Conservation (phyloP, 768 basidiomycete species). For the Tylopilus vinaceipallidus region DNA sequence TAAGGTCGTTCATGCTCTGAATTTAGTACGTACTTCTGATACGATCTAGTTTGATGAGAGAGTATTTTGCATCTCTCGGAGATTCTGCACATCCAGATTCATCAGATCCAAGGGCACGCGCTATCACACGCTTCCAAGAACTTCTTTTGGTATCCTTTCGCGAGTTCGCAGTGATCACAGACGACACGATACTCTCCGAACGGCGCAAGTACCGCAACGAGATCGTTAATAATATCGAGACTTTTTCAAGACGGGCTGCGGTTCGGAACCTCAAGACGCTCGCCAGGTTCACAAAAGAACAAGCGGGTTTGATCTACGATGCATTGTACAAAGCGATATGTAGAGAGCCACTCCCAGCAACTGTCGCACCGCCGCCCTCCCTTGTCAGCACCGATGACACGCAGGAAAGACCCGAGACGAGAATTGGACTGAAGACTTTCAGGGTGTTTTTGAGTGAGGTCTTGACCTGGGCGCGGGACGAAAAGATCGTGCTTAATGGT, state of each 20-base stretch:
- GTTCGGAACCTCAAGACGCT: conserved; percentile 81
- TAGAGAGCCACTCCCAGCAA: conserved; percentile 64
- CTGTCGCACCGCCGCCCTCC: conserved; percentile 44
- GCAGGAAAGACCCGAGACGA: conserved; percentile 84
- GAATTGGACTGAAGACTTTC: conserved; percentile 85
- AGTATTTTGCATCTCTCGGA: conserved; percentile 91
- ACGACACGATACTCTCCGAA: conserved; percentile 88
- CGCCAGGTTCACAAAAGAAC: conserved; percentile 82
- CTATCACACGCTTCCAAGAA: conserved; percentile 97
- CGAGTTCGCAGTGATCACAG: conserved; percentile 94
- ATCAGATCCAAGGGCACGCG: conserved; percentile 81
- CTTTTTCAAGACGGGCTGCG: conserved; percentile 89
- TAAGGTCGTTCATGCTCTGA: conserved; percentile 34
- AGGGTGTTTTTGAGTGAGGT: conserved; percentile 87
- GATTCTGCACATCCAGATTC: conserved; percentile 93
- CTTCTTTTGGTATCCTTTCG: conserved; percentile 95
- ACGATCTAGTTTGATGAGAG: conserved; percentile 76
- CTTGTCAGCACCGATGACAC: conserved; percentile 54
- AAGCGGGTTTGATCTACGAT: conserved; percentile 89
- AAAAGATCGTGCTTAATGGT: conserved; percentile 88
- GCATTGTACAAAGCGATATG: conserved; percentile 85
- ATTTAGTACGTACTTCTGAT: not conserved
- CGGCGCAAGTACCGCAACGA: conserved; percentile 83
- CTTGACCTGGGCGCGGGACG: conserved; percentile 93
- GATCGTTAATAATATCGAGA: conserved; percentile 90